phyloP scores from a whole-genome alignment of 208 protist species.

The Leptomonas seymouri region DNA sequence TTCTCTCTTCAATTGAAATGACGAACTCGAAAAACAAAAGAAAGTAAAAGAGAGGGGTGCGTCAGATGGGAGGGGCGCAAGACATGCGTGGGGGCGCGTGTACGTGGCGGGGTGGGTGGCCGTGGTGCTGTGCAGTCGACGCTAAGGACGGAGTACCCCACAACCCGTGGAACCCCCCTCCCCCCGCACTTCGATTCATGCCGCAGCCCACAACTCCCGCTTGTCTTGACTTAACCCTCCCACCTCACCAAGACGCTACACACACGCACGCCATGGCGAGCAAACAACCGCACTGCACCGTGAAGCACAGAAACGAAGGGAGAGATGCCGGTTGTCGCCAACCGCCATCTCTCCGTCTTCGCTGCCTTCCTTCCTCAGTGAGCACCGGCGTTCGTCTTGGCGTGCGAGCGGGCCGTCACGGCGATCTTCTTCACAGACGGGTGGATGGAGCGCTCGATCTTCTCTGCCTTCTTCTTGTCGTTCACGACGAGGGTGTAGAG shows the following conservation, averaged over 20 bases:
- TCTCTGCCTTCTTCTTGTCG: conserved; percentile 93
- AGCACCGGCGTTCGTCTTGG: conserved; percentile 78
- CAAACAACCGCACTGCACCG: not conserved
- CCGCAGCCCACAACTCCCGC: no score
- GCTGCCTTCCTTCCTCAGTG: conserved; percentile 5
- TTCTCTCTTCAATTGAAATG: no score
- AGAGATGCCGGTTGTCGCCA: no score
- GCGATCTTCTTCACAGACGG: conserved; percentile 89
- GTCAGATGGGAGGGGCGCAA: no score
- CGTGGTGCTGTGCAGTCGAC: no score
- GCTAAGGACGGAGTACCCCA: no score
- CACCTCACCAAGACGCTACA: not conserved
- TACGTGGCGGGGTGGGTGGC: no score
- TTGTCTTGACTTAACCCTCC: not conserved
- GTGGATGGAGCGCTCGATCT: conserved; percentile 93
- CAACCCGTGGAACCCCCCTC: no score
- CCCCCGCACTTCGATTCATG: no score
- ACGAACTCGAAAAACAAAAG: no score
- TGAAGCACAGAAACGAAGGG: not conserved
- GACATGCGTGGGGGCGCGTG: no score
- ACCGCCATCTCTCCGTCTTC: not conserved
- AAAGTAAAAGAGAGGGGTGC: no score
- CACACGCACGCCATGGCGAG: not conserved
- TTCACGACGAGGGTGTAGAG: conserved; percentile 92
- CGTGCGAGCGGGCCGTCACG: conserved; percentile 81